Percentiles rank a stretch among this genome's conserved stretches.
phyloP scores from a whole-genome alignment of 1,139 yeast species.

The Kurtzmaniella quercitrusa region DNA sequence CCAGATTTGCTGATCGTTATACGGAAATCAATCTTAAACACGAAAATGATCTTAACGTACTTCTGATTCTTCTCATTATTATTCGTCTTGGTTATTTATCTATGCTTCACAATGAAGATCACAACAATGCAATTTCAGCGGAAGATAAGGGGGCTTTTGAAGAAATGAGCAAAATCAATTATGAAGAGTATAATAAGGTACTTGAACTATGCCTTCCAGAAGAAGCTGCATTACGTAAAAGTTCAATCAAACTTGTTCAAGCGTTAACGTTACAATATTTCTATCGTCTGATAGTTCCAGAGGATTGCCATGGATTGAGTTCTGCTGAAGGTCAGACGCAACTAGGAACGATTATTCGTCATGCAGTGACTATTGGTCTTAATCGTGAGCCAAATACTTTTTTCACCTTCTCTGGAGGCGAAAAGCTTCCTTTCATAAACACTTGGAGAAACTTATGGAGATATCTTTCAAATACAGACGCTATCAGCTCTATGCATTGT shows the following conservation, averaged over 20 bases:
- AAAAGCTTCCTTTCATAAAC: conserved; percentile 22
- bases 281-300: conserved; percentile 37
- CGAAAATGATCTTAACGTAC: conserved; percentile 28
- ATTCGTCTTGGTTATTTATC: conserved; percentile 38
- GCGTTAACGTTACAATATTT: conserved; percentile 28
- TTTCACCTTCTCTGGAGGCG: conserved; percentile 25
- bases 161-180: conserved; percentile 22
- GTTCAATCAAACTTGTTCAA: conserved; percentile 33
- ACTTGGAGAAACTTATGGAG: conserved; percentile 41
- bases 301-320: conserved; percentile 42
- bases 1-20: conserved; percentile 19
- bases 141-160: conserved; percentile 26
- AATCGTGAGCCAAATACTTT: conserved; percentile 40
- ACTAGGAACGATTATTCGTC: conserved; percentile 34
- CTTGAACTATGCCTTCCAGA: conserved; percentile 32
- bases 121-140: conserved; percentile 23
- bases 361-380: conserved; percentile 41
- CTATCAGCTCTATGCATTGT: conserved; percentile 29
- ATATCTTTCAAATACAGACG: conserved; percentile 28
- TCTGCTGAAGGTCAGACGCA: conserved; percentile 39
- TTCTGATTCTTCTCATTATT: conserved; percentile 30
- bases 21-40: conserved; percentile 21
- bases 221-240: conserved; percentile 22
- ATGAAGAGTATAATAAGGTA: conserved; percentile 22
- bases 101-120: conserved; percentile 33